phyloP scores from a whole-genome alignment of 2,329 filamentous ascomycete genomes.

The Neonectria ditissima region DNA sequence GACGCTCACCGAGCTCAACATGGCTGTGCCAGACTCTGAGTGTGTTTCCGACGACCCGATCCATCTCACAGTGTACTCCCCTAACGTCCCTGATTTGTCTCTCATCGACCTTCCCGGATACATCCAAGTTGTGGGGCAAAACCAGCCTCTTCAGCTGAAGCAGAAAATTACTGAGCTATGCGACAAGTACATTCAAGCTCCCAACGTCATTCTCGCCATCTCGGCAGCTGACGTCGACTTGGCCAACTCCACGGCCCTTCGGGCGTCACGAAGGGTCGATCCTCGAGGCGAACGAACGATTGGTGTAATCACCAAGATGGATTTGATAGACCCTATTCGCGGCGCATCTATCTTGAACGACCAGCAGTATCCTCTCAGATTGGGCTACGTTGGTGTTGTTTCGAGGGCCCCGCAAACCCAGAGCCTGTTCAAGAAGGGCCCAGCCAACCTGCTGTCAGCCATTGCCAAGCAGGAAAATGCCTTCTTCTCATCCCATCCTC shows the following conservation, averaged over 20 bases:
- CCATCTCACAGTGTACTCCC: conserved; percentile 93
- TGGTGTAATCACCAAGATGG: conserved; percentile 99
- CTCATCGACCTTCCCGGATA: conserved; percentile 97
- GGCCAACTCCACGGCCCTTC: conserved; percentile 92
- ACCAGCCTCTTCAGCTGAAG: conserved; percentile 91
- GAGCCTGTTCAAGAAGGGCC: conserved; percentile 86
- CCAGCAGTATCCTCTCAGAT: conserved; percentile 91
- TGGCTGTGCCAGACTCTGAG: conserved; percentile 89
- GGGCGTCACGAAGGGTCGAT: conserved; percentile 91
- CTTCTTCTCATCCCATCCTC: conserved; percentile 86
- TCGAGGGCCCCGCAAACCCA: conserved; percentile 78
- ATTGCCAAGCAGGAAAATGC: conserved; percentile 90
- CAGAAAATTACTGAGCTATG: conserved; percentile 96
- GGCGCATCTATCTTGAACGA: conserved; percentile 85
- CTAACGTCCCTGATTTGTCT: conserved; percentile 93
- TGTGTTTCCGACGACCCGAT: conserved; percentile 98
- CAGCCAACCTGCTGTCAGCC: conserved; percentile 80
- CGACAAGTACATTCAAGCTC: conserved; percentile 96
- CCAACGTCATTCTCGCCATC: conserved; percentile 96
- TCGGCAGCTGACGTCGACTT: conserved; percentile 97
- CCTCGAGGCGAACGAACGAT: conserved; percentile 96
- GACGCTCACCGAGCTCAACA: conserved; percentile 93
- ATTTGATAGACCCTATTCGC: conserved; percentile 86
- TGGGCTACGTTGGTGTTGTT: conserved; percentile 96
- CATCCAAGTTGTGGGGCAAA: conserved; percentile 92